phyloP scores from a whole-genome alignment of 2,329 filamentous ascomycete genomes.

The Aphanoascus verrucosus region DNA sequence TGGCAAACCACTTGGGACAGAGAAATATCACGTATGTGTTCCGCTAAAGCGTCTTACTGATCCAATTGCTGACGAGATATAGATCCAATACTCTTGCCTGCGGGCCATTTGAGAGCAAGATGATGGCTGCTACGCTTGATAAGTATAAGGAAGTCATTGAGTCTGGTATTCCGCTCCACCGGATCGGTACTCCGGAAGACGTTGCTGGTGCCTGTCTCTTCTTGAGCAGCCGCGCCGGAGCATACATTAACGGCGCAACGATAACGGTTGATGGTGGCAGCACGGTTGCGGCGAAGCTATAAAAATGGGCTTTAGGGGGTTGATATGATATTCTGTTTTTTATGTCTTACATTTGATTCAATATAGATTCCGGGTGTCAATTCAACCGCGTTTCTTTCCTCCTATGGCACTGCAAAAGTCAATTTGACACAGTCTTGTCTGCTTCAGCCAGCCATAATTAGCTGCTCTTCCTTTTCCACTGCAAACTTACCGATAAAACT shows the following conservation, averaged over 20 bases:
- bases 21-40: conserved; percentile 44
- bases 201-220: conserved; percentile 63
- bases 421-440: no score
- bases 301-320: conserved; percentile 3
- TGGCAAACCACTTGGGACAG: conserved; percentile 42
- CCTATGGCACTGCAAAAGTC: no score
- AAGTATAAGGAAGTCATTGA: conserved; percentile 41
- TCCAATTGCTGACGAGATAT: conserved; percentile 22
- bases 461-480: no score
- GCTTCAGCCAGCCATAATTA: no score
- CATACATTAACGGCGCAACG: conserved; percentile 55
- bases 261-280: conserved; percentile 53
- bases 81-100: conserved; percentile 58
- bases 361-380: no score
- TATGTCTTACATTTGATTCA: no score
- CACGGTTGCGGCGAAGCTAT: conserved; percentile 33
- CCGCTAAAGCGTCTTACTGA: neutral
- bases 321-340: neutral
- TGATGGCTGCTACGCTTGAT: conserved; percentile 45
- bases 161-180: conserved; percentile 51
- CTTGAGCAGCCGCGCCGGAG: conserved; percentile 55
- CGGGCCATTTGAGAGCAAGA: conserved; percentile 50
- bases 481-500: no score
- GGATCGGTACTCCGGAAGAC: conserved; percentile 58
- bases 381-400: no score